Base-by-base conservation (phyloP, 805 yeast genomes). In the Scheffersomyces spartinae region DNA sequence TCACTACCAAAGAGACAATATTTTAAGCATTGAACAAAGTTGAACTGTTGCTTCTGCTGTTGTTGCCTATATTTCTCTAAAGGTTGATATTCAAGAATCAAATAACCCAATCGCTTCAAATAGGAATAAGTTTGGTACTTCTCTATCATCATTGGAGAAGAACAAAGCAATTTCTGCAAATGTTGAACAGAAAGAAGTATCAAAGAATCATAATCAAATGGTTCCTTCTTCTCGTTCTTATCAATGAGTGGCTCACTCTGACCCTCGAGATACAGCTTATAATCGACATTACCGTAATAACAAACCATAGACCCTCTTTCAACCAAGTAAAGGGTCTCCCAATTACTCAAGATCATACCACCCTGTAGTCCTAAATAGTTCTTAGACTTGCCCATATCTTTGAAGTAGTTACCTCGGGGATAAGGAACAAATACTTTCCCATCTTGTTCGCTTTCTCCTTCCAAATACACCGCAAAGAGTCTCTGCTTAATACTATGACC, bases 81-180 rank as follows among this genome's bases (percentile, higher is more conserved):
- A n/a, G n/a, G n/a, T n/a, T n/a, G n/a, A n/a, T n/a, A n/a, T n/a
- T n/a, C n/a, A n/a, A n/a, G n/a, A n/a, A n/a, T n/a, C n/a, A n/a
- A n/a, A 43, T 77, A 86, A 0, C 96, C 96, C 26, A 73, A 63
- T 42, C 94, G 66, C 39, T 78, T 80, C 39, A 86, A 55, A 30
- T 79, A 65, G 0, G 86, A 64, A 49, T 75, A 88, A 0, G 79
- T 85, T 22, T 70, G 71, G 35, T 73, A 76, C 25, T 56, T 50
- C 31, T 76, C 77, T n/a, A n/a, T n/a, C n/a, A n/a, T n/a, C n/a
- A n/a, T n/a, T n/a, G n/a, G n/a, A n/a, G n/a, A n/a, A n/a, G n/a
- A n/a, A n/a, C n/a, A n/a, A n/a, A n/a, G n/a, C n/a, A n/a, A n/a
- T n/a, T n/a, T n/a, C n/a, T n/a, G n/a, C n/a, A n/a, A n/a, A n/a